A percentile compares a stretch with the other conserved stretches of the same genome.
Conservation (phyloP, 352 stramenopile genomes). For the Thraustotheca clavata region DNA sequence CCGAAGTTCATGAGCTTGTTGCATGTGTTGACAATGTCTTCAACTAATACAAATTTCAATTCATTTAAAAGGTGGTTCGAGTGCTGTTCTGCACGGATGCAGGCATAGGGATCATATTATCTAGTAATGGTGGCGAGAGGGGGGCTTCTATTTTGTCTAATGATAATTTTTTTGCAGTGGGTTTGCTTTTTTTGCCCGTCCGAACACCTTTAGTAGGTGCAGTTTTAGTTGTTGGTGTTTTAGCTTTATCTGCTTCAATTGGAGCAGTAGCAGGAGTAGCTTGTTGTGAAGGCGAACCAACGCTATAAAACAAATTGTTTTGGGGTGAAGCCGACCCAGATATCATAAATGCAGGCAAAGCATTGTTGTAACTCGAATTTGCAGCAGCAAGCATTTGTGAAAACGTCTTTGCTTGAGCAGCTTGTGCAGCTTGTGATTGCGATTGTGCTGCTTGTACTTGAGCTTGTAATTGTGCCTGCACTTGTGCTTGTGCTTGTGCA, state of each 20-base stretch:
- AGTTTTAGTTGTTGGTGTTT: background rate
- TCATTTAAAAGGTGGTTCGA: background rate
- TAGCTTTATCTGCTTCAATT: background rate
- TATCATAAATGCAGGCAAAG: conserved; percentile 19
- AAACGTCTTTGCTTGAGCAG: conserved; percentile 49
- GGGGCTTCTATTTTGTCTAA: background rate
- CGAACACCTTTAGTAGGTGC: background rate
- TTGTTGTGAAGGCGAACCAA: background rate
- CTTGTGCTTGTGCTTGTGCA: conserved; percentile 37
- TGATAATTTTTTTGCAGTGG: background rate
- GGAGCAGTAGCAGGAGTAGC: background rate
- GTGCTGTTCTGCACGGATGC: conserved; percentile 7
- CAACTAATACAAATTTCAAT: too few relatives aligned
- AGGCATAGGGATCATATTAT: conserved; percentile 18
- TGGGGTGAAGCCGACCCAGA: conserved; percentile 6
- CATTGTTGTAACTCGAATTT: conserved; percentile 35
- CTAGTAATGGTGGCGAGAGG: conserved; percentile 10
- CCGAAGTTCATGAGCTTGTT: background rate
- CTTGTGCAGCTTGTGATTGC: conserved; percentile 33
- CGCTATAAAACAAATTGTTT: conserved; percentile 11
- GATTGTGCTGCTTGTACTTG: conserved; percentile 36
- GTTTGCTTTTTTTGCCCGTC: background rate
- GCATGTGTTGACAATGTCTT: background rate
- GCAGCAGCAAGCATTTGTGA: conserved; percentile 41
- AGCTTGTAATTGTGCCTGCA: conserved; percentile 27